Evolutionary conservation across 805 yeast species (phyloP).

Genomic region (Wickerhamiella azyma): DNA sequence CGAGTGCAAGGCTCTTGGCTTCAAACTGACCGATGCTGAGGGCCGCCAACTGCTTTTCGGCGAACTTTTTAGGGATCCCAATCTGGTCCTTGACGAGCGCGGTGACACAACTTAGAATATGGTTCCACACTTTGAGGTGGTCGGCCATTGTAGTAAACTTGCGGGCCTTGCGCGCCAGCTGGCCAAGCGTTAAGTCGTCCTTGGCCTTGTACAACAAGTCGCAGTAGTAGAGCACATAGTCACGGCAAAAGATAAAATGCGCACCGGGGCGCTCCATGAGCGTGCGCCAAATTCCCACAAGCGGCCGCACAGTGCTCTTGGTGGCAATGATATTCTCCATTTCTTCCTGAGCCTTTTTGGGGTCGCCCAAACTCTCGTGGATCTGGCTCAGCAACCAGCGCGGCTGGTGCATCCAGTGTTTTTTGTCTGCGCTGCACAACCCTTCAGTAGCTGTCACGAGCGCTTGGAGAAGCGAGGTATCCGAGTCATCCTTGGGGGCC

Average conservation of each 20-base stretch:
- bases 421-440: constrained; percentile 50
- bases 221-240: constrained; percentile 53
- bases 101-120: constrained; percentile 39
- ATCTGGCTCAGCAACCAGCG: constrained; percentile 57
- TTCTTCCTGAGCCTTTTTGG: constrained; percentile 44
- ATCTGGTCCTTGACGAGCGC: constrained; percentile 35
- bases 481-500: neutral
- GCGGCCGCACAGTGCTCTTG: constrained; percentile 48
- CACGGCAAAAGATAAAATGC: constrained; percentile 65
- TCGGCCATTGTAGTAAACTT: constrained; percentile 64
- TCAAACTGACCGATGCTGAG: constrained; percentile 25
- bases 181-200: constrained; percentile 46
- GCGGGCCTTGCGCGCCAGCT: constrained; percentile 60
- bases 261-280: constrained; percentile 86
- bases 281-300: constrained; percentile 87
- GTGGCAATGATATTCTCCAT: constrained; percentile 51
- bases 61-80: constrained; percentile 31
- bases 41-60: constrained; percentile 23
- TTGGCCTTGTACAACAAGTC: constrained; percentile 37
- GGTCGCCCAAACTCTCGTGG: constrained; percentile 37
- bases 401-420: constrained; percentile 87
- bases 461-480: neutral
- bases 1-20: constrained; percentile 26
- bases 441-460: constrained; percentile 28
- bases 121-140: constrained; percentile 54